Evolutionary conservation across 805 yeast genomes (phyloP).

Genomic region (Starmerella tilneyi): DNA sequence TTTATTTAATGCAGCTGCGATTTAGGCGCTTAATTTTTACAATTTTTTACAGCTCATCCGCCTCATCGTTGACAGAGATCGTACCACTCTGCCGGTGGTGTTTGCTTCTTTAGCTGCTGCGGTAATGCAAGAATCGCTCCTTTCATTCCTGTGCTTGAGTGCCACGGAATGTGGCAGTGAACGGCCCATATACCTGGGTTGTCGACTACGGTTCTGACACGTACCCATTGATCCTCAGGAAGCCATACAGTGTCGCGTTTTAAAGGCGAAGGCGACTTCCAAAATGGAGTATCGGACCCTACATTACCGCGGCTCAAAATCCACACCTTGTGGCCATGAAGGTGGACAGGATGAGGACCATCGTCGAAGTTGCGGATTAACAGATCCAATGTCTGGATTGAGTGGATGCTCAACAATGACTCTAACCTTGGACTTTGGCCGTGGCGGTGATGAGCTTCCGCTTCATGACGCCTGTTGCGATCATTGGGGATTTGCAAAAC

Average conservation of each 20-base stretch:
- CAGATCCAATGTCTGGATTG: conserved; percentile 46
- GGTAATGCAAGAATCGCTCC: conserved; percentile 29
- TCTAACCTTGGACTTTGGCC: neutral
- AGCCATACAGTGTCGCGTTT: conserved; percentile 63
- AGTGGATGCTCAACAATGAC: neutral
- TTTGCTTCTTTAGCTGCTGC: conserved; percentile 15
- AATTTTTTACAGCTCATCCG: too few relatives aligned
- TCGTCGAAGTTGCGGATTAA: conserved; percentile 71
- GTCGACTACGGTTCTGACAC: conserved; percentile 60
- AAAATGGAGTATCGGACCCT: conserved; percentile 2
- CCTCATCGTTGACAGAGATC: conserved; percentile 19
- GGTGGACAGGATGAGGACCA: conserved; percentile 88
- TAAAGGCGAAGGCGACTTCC: conserved; percentile 41
- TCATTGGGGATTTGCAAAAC: neutral
- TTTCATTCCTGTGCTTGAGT: conserved; percentile 70
- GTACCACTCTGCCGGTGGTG: conserved; percentile 27
- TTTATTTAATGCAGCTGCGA: neutral
- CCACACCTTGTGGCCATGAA: conserved; percentile 85
- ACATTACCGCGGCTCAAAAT: conserved; percentile 50
- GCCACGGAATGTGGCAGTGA: conserved; percentile 88
- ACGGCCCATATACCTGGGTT: conserved; percentile 93
- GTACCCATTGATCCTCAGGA: conserved; percentile 57
- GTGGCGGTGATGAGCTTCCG: neutral
- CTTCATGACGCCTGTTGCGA: too few relatives aligned
- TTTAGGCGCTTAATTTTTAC: neutral